These are phyloP conservation scores for Coemansia sp. DNA, from an alignment of 192 early-diverging fungal genomes.

Conservation along the genomic window DNA sequence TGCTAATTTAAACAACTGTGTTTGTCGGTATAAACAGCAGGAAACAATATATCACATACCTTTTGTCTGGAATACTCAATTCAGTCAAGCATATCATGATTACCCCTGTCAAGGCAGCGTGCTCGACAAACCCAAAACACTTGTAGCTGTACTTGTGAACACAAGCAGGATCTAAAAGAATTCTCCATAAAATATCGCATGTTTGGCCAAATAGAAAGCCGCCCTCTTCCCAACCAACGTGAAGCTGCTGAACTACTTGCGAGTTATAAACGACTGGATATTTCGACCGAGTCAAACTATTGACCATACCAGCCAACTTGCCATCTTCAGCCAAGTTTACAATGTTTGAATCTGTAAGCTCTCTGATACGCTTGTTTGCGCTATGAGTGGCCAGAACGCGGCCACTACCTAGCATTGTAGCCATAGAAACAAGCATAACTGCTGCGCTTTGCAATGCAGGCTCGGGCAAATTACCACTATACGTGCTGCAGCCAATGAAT, in stretches of 20 bases:
- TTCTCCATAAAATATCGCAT: constrained; percentile 34
- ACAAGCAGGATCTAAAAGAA: constrained; percentile 1
- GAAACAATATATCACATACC: constrained; percentile 17
- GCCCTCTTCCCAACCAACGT: constrained; percentile 28
- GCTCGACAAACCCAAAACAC: constrained; percentile 14
- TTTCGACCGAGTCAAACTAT: background rate
- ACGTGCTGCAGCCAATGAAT: constrained; percentile 20
- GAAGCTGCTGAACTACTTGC: constrained; percentile 4
- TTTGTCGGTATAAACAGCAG: no score
- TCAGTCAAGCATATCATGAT: constrained; percentile 30
- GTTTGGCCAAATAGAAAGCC: constrained; percentile 28
- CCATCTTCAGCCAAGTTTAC: background rate
- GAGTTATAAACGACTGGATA: constrained; percentile 32
- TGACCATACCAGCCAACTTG: background rate
- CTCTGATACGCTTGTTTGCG: background rate
- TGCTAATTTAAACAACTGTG: background rate
- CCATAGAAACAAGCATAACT: constrained; percentile 22
- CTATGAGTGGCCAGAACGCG: constrained; percentile 21
- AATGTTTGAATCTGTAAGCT: constrained; percentile 25
- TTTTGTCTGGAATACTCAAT: constrained; percentile 33
- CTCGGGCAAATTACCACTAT: constrained; percentile 24
- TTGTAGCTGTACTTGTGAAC: constrained; percentile 12
- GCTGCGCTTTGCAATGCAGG: constrained; percentile 24
- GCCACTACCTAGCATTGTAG: constrained; percentile 24
- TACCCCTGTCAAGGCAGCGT: constrained; percentile 25